Conservation (phyloP, 1,284 basidiomycete genomes). For the Boletus holoroseus region DNA sequence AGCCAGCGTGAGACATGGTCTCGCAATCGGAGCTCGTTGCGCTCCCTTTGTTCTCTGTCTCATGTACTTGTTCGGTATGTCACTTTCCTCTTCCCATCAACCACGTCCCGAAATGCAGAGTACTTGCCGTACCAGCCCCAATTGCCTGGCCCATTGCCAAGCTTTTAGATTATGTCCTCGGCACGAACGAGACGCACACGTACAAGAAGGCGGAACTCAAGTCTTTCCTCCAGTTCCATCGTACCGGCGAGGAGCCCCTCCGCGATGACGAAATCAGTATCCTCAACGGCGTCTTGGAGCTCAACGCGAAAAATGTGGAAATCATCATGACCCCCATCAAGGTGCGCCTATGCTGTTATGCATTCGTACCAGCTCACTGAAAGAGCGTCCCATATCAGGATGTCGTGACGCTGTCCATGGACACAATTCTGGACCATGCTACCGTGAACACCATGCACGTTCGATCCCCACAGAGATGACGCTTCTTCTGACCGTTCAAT, state of each 20-base stretch:
- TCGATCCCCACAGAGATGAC: neutral
- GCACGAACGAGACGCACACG: conserved; percentile 64
- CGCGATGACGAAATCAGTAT: conserved; percentile 87
- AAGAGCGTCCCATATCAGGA: conserved; percentile 44
- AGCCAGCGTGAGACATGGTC: conserved; percentile 84
- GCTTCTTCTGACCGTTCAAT: conserved; percentile 7
- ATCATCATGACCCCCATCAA: conserved; percentile 85
- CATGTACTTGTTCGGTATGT: conserved; percentile 75
- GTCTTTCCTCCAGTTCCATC: conserved; percentile 89
- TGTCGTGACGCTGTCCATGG: conserved; percentile 69
- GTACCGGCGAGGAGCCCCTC: conserved; percentile 80
- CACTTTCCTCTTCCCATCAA: neutral
- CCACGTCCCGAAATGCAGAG: neutral
- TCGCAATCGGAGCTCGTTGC: conserved; percentile 83
- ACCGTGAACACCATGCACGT: conserved; percentile 70
- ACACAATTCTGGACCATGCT: conserved; percentile 76
- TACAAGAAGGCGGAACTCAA: conserved; percentile 93
- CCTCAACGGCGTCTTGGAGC: conserved; percentile 80
- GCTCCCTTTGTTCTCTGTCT: conserved; percentile 74
- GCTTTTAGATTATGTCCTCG: conserved; percentile 76
- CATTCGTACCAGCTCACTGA: neutral
- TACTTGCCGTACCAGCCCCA: conserved; percentile 47
- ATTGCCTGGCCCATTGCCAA: conserved; percentile 88
- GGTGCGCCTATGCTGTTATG: conserved; percentile 34
- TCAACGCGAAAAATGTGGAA: conserved; percentile 80